Percentiles rank a stretch among this genome's conserved stretches.
These are phyloP conservation scores for Cryptococcus sp. DNA, from an alignment of 1,284 basidiomycete species.

Conservation along the genomic window DNA sequence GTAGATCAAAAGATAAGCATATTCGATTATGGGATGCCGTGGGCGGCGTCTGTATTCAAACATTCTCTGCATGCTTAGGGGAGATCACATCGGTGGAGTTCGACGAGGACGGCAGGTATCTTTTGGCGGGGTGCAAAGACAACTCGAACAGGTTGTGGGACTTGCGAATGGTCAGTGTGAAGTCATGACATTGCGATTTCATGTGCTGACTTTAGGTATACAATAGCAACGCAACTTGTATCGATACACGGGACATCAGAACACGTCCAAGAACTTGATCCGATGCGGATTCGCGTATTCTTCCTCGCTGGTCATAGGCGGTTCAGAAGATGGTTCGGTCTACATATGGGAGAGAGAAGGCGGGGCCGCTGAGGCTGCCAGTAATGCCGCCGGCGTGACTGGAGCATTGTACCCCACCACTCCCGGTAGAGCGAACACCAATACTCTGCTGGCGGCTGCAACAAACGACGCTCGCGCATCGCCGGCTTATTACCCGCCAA, in stretches of 20 bases:
- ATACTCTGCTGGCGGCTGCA: neutral
- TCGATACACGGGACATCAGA: constrained; percentile 57
- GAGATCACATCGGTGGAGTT: constrained; percentile 57
- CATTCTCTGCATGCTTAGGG: constrained; percentile 54
- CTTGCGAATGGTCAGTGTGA: constrained; percentile 50
- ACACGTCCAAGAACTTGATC: constrained; percentile 58
- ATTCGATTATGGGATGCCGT: constrained; percentile 58
- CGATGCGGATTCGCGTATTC: constrained; percentile 53
- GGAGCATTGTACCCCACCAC: neutral
- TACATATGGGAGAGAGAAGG: constrained; percentile 49
- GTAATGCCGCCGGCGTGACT: neutral
- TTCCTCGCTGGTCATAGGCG: constrained; percentile 51
- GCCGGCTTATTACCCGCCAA: constrained; percentile 34
- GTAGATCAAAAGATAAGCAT: constrained; percentile 54
- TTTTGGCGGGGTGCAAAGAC: constrained; percentile 56
- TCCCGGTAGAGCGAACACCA: neutral
- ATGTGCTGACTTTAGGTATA: neutral
- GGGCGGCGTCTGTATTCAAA: constrained; percentile 54
- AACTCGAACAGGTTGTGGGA: constrained; percentile 55
- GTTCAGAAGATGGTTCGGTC: constrained; percentile 53
- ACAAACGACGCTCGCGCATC: constrained; percentile 2
- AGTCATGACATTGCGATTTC: neutral
- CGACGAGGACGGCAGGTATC: constrained; percentile 53
- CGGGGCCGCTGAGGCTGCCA: neutral
- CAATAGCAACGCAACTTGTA: constrained; percentile 51